Evolutionary conservation across 225 moss, liverwort and hornwort genomes (phyloP).

Genomic region (Rhytidiadelphus loreus): DNA sequence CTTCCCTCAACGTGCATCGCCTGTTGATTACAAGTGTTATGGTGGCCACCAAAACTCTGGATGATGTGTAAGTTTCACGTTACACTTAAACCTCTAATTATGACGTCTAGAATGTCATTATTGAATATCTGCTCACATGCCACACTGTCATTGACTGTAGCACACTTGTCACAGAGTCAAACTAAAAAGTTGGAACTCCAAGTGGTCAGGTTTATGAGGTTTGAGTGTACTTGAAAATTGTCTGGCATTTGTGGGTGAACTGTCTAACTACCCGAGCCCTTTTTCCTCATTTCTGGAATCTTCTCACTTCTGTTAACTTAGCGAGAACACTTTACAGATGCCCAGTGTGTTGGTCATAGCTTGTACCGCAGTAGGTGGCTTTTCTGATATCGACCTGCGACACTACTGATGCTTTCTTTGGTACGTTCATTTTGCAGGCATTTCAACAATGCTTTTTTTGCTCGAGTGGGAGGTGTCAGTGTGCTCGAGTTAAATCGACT

Average conservation of each 20-base stretch:
- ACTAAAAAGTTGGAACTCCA: neutral
- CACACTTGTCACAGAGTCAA: neutral
- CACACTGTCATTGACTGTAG: neutral
- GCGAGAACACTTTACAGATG: neutral
- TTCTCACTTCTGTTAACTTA: neutral
- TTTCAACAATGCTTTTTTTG: constrained; percentile 91
- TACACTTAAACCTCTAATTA: neutral
- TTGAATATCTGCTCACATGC: neutral
- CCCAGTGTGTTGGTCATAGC: neutral
- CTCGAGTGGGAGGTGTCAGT: constrained; percentile 91
- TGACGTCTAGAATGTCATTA: neutral
- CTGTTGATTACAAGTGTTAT: constrained; percentile 73
- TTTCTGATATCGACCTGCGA: neutral
- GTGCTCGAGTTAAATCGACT: constrained; percentile 71
- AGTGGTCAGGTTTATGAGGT: neutral
- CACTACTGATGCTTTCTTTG: neutral
- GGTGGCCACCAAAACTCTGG: constrained; percentile 97
- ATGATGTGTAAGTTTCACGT: constrained; percentile 72
- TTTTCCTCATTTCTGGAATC: neutral
- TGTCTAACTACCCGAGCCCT: neutral
- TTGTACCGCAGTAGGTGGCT: neutral
- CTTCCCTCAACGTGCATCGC: constrained; percentile 92
- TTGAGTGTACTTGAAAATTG: neutral
- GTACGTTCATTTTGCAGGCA: constrained; percentile 40
- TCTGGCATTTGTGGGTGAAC: neutral